Conservation (phyloP, 257 asterid species). For the Solanum habrochaites region DNA sequence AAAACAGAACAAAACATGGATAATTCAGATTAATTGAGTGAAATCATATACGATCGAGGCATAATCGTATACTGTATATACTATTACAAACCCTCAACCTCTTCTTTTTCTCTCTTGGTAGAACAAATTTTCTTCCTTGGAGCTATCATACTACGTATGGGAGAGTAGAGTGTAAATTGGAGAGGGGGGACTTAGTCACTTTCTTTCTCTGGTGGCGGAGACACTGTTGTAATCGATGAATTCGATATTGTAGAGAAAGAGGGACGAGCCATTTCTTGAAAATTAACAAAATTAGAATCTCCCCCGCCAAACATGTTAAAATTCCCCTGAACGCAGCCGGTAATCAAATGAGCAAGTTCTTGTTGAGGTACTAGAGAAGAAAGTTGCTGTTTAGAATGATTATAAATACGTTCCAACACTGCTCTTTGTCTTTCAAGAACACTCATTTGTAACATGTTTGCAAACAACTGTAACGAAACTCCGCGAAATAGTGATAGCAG, state of each 20-base stretch:
- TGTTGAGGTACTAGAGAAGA: constrained; percentile 3
- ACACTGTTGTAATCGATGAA: constrained; percentile 7
- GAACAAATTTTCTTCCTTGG: neutral
- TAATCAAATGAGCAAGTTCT: neutral
- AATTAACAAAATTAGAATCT: neutral
- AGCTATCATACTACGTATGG: neutral
- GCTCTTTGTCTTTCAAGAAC: constrained; percentile 44
- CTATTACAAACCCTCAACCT: constrained; percentile 37
- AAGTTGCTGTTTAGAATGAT: neutral
- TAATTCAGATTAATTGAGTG: neutral
- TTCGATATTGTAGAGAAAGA: constrained; percentile 16
- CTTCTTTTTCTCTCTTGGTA: constrained; percentile 42
- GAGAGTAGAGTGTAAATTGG: too few species aligned
- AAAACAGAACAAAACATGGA: neutral
- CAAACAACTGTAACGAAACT: neutral
- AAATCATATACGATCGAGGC: neutral
- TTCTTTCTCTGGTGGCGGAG: constrained; percentile 5
- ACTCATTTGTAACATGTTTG: constrained; percentile 17
- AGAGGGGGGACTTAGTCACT: too few species aligned
- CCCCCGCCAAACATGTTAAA: neutral
- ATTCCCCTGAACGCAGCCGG: neutral
- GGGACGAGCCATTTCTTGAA: neutral
- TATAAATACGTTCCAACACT: constrained; percentile 25
- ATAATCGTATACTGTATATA: too few species aligned
- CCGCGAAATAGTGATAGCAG: neutral